Conservation (phyloP, 2,329 filamentous ascomycete genomes). For the Botryosphaeria agaves region DNA sequence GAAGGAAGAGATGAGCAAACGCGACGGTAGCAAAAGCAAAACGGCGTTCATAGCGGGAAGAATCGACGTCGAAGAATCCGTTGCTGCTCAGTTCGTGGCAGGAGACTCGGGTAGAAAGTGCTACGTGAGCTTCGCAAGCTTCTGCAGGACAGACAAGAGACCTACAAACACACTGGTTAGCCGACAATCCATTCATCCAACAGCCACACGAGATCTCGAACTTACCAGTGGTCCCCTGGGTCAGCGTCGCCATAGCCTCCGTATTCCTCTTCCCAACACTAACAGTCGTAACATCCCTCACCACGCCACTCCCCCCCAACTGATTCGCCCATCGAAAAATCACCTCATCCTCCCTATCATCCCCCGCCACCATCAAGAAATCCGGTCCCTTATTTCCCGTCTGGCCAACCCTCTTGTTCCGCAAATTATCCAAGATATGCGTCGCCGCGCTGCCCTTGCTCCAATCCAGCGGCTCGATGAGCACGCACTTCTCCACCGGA, state of each 20-base stretch:
- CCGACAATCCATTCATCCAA: background rate
- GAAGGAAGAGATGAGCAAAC: too few species aligned
- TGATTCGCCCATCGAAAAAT: constrained; percentile 90
- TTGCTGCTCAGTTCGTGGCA: too few species aligned
- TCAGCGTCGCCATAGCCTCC: constrained; percentile 68
- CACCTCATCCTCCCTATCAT: constrained; percentile 83
- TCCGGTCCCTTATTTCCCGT: constrained; percentile 36
- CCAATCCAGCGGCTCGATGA: constrained; percentile 73
- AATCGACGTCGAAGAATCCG: too few species aligned
- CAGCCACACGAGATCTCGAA: constrained; percentile 9
- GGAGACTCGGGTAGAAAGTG: too few species aligned
- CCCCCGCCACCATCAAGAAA: constrained; percentile 78
- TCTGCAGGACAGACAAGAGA: constrained; percentile 1
- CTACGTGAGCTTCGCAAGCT: constrained; percentile 1
- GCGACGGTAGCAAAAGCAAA: too few species aligned
- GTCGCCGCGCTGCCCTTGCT: constrained; percentile 75
- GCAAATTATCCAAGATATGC: constrained; percentile 43
- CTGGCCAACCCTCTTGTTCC: constrained; percentile 13
- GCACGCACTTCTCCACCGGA: constrained; percentile 59
- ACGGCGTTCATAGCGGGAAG: too few species aligned
- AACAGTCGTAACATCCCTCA: constrained; percentile 57
- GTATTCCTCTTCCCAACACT: constrained; percentile 79
- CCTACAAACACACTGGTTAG: background rate
- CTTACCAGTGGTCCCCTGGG: constrained; percentile 81
- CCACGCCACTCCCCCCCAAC: constrained; percentile 34